Base-by-base conservation (phyloP, 345 rosid genomes). In the Trapa bicornis region DNA sequence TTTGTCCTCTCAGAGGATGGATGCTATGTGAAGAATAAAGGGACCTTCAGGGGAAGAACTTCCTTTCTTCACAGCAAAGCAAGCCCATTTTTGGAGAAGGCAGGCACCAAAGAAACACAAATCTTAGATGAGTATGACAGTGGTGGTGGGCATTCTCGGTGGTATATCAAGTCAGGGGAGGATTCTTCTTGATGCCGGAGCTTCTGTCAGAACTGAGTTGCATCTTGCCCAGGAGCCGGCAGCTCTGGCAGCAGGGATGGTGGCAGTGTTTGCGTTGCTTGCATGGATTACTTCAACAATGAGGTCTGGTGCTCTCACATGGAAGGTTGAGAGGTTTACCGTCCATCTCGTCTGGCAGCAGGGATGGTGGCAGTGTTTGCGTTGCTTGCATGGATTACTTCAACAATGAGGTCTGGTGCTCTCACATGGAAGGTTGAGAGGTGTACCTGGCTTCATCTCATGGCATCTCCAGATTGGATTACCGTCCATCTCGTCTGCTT, bases 31-130 rank as follows among this genome's bases (percentile, higher is more conserved):
- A 38, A 71, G 73, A 52, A 36, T 35, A 37, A 45, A 3, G 37
- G 33, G 43, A 41, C 43, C 64, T 8, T 35, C 11, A 17, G 56
- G 48, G 22, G 38, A 60, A 52, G 67, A 13, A 22, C 60, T 72
- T 56, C 74, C 60, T 72, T 66, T 22, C 70, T 66, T 66, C 74
- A 6, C 45, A 36, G 22, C 74, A 9, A 50, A 38, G 66, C 41
- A 58, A n/a, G 29, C 32, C 7, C n/a, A 33, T 12, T n/a, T 10
- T 17, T 11, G 15, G 33, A 38, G 52, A 41, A 37, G 29, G 47
- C 45, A 54, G 9, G 17, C 47, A 37, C 11, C 47, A 11, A 16
- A 32, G 43, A 5, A 41, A 63, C 35, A 17, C n/a, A 39, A 38
- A 3, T 14, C 29, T 22, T 64, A 10, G 33, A 17, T 39, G 33